A percentile compares a stretch with the other conserved stretches of the same genome.
These are phyloP conservation scores for Ampelocalamus luodianensis DNA, from an alignment of 176 grass and related monocot species.

Conservation along the genomic window DNA sequence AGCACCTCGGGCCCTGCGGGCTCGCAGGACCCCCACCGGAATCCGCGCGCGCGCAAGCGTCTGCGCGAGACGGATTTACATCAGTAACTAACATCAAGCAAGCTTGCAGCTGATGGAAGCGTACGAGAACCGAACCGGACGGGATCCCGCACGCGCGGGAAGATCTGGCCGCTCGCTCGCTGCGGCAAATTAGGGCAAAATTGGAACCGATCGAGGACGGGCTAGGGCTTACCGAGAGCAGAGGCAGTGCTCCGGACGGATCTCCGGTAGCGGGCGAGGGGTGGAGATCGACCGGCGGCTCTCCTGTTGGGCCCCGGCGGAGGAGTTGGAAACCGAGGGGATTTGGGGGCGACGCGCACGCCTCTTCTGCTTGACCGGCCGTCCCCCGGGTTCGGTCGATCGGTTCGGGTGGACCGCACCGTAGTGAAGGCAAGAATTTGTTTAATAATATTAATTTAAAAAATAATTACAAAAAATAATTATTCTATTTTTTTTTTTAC, in stretches of 20 bases:
- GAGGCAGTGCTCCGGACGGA: background rate
- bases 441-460: too few relatives aligned
- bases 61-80: background rate
- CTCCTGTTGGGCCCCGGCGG: background rate
- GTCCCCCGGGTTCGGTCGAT: too few relatives aligned
- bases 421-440: too few relatives aligned
- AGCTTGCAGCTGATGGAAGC: background rate
- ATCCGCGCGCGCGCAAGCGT: background rate
- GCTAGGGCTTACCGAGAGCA: background rate
- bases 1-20: slow-evolving; percentile 18
- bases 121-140: background rate
- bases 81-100: background rate
- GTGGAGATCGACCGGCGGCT: background rate
- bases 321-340: background rate
- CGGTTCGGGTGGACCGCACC: too few relatives aligned
- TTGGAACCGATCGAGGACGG: background rate
- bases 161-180: background rate
- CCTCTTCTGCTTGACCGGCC: background rate
- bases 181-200: background rate
- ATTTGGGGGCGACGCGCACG: background rate
- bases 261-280: background rate
- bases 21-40: background rate
- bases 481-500: too few relatives aligned
- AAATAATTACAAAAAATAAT: too few relatives aligned
- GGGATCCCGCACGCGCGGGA: background rate